Evolutionary conservation across 2,329 filamentous ascomycete genomes (phyloP).

Genomic region (Cryphonectria naterciae): DNA sequence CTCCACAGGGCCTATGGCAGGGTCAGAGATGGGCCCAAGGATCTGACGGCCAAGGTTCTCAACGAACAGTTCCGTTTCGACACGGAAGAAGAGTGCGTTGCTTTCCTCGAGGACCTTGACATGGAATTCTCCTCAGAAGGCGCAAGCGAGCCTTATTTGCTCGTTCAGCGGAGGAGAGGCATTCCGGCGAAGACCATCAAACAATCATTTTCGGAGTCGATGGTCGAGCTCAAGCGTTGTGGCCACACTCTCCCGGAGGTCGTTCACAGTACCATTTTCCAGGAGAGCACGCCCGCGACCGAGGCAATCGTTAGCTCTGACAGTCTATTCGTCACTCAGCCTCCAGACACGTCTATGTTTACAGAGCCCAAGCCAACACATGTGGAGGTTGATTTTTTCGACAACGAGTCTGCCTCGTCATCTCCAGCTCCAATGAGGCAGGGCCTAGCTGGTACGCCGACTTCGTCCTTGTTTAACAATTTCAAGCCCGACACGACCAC

Average conservation of each 20-base stretch:
- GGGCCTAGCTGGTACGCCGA: neutral
- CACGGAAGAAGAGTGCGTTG: slow-evolving; percentile 66
- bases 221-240: slow-evolving; percentile 66
- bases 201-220: slow-evolving; percentile 57
- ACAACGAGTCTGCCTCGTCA: slow-evolving; percentile 24
- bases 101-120: slow-evolving; percentile 64
- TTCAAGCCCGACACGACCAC: slow-evolving; percentile 6
- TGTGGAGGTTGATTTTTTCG: slow-evolving; percentile 19
- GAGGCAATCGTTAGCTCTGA: slow-evolving; percentile 29
- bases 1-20: slow-evolving; percentile 60
- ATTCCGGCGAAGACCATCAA: slow-evolving; percentile 55
- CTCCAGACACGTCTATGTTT: slow-evolving; percentile 14
- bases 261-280: slow-evolving; percentile 60
- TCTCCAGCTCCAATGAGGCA: slow-evolving; percentile 18
- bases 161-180: slow-evolving; percentile 48
- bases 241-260: slow-evolving; percentile 55
- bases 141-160: slow-evolving; percentile 44
- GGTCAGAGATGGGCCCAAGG: slow-evolving; percentile 60
- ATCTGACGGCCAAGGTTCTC: slow-evolving; percentile 60
- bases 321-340: slow-evolving; percentile 35
- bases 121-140: slow-evolving; percentile 53
- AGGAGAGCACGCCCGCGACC: slow-evolving; percentile 36
- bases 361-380: neutral
- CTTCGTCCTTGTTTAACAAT: slow-evolving; percentile 7
- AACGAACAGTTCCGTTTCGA: slow-evolving; percentile 69